Evolutionary conservation across 306 rosid species (phyloP), one percentile per base, ranked within the genome.

Genomic region (Rosa rugosa): DNA sequence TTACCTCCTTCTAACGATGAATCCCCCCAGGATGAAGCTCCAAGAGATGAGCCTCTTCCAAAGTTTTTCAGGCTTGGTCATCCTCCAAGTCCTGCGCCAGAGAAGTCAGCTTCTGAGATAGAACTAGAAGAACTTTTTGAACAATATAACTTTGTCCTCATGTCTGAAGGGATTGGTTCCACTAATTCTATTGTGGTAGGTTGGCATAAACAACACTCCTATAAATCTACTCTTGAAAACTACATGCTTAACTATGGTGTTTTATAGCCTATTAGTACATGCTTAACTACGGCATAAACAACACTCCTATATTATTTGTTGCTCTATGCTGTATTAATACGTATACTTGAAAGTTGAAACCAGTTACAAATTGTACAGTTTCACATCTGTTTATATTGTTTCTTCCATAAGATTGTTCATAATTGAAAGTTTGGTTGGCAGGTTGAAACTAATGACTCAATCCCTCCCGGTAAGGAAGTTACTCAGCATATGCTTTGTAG

Each of bases 401-500:
- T 25, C 42, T 16, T 46, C 13, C 22, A 14, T 27, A 27, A 14
- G 23, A 25, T 25, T 27, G 23, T 54, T 72, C 38, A 18, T 53
- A 53, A 54, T 12, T n/a, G 67, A 73, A 54, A 69, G 45, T 75
- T 77, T 63, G 63, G 68, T 82, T 44, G 71, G 79, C 87, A 89
- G 90, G 87, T 56, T 77, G 87, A 73, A 77, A 45, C 60, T 40
- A 31, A 25, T 12, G 40, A 34, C 42, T 12, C 41, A 63, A 8
- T 63, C 18, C 42, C 69, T 31, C 11, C 41, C 1, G 69, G 18
- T 12, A 12, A 12, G 41, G 41, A 77, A 44, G 71, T n/a, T 11
- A 27, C 67, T 49, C 50, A 41, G 53, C 82, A 78, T 14, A 44
- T 67, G 60, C 80, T 27, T 27, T 92, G 95, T 71, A 71, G 41